Base-by-base conservation (phyloP, 441 rosid species). In the Erysimum cheiri region DNA sequence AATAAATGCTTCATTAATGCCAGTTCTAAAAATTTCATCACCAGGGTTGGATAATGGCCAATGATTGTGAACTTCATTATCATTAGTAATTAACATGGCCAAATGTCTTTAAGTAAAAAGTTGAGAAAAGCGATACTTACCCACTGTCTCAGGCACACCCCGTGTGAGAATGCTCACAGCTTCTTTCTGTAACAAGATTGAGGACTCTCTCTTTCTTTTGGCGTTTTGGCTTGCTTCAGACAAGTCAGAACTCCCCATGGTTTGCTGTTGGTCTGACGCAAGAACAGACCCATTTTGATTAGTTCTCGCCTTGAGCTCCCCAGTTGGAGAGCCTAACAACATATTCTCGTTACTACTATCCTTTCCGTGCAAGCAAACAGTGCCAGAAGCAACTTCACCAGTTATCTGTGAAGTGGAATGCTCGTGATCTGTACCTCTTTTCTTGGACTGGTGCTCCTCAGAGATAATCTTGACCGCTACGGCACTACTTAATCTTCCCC, bases 321-420 rank as follows among this genome's bases (percentile, higher is more conserved):
- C 77, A 29, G 67, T 46, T 14, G 72, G n/a, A 31, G 33, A 64
- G 69, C 64, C 82, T 50, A 24, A 14, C 52, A 66, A 28, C 56
- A 77, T 77, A 72, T 67, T 60, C 8, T 64, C 73, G 31, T 47
- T 54, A 44, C 60, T 35, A 58, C 67, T 71, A 54, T 65, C 72
- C 68, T 79, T 87, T 67, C 52, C 80, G 37, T 28, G 53, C 22
- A 56, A 60, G 73, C 58, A 72, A 72, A 40, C n/a, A 17, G 82
- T 70, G 52, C 60, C 67, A 15, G 58, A 29, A 32, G 79, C 58
- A 65, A 32, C 36, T 24, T 66, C 47, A 35, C 22, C 37, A 26
- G 73, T 62, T n/a, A 64, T 66, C 71, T 69, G 80, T 70, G 90
- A 82, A 37, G 90, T 81, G 54, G 96, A 86, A 58, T 86, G 86